Base-by-base conservation (phyloP, 2,329 filamentous ascomycete species). In the Claviceps sorghi region DNA sequence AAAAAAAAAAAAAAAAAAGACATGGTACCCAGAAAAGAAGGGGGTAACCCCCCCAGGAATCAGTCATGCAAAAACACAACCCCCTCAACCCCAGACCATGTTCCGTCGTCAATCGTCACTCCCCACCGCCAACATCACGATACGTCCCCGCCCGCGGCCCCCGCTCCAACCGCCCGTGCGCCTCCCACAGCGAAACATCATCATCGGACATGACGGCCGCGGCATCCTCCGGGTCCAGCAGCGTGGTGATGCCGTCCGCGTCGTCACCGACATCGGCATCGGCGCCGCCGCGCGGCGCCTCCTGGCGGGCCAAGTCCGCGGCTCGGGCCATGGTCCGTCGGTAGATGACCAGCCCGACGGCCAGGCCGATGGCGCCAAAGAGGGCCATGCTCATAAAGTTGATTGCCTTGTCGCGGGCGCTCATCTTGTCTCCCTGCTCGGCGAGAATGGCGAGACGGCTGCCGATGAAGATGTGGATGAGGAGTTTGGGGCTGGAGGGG, bases 381-480 rank as follows among this genome's bases (percentile, higher is more conserved):
- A 90, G 67, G 15, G 80, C 63, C 67, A 97, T 96, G 69, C 82
- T 84, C 26, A 83, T 67, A 65, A 95, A 95, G 68, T 93, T 95
- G 61, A 97, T 73, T 30, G 81, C 76, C 66, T 90, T 93, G 57
- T 87, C 86, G 56, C 77, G 76, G 3, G 77, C 69, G 55, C 86
- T 82, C 91, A 97, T 96, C 59, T 84, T 79, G 63, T 87, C 88
- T 56, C 84, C 86, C 53, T 80, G 78, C 60, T 95, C 86, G n/a
- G 86, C 88, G 36, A 98, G 80, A 50, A 83, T 74, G 45, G 88
- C 88, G 17, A 98, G 73, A 52, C 89, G 79, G 62, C 80, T 83
- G 55, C 93, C 93, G 61, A 98, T 88, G 69, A 96, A 98, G 60
- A 95, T 81, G 64, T 95, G 88, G 49, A 98, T 82, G 54, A 97